Evolutionary conservation across 345 rosid genomes (phyloP).

Genomic region (Kernera saxatilis): DNA sequence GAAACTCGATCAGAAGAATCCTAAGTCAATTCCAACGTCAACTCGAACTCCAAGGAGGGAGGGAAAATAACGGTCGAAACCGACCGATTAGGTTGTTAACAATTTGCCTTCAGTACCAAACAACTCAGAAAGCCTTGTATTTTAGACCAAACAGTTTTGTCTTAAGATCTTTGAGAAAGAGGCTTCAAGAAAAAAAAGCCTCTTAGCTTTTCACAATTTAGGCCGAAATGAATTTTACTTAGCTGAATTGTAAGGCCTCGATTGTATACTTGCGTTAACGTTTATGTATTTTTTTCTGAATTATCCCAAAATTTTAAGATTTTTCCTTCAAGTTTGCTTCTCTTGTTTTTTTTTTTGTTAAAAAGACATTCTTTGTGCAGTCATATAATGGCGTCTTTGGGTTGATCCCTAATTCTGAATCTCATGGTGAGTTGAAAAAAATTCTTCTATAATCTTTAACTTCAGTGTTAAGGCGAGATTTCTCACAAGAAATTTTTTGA

Average conservation of each 20-base stretch:
- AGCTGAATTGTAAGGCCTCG: too few relatives aligned
- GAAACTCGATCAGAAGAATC: background rate
- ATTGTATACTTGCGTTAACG: too few relatives aligned
- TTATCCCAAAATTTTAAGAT: too few relatives aligned
- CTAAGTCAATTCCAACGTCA: background rate
- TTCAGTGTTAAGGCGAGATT: too few relatives aligned
- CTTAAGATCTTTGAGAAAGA: background rate
- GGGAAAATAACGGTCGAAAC: slow-evolving; percentile 12
- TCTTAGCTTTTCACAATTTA: too few relatives aligned
- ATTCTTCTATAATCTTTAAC: background rate
- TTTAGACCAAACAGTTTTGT: background rate
- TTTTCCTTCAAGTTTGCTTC: background rate
- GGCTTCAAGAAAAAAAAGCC: too few relatives aligned
- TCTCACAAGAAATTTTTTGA: background rate
- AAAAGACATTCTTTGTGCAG: slow-evolving; percentile 38
- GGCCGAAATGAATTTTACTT: too few relatives aligned
- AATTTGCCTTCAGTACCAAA: background rate
- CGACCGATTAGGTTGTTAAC: background rate
- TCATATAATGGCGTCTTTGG: slow-evolving; percentile 99
- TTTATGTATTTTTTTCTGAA: too few relatives aligned
- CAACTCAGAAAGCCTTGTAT: background rate
- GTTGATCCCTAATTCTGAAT: slow-evolving; percentile 80
- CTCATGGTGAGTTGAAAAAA: slow-evolving; percentile 78
- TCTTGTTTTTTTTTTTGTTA: slow-evolving; percentile 23
- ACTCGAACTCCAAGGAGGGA: background rate